A percentile compares a stretch with the other conserved stretches of the same genome.
Conservation (phyloP, 305 asterid genomes). For the Rubia occidens region DNA sequence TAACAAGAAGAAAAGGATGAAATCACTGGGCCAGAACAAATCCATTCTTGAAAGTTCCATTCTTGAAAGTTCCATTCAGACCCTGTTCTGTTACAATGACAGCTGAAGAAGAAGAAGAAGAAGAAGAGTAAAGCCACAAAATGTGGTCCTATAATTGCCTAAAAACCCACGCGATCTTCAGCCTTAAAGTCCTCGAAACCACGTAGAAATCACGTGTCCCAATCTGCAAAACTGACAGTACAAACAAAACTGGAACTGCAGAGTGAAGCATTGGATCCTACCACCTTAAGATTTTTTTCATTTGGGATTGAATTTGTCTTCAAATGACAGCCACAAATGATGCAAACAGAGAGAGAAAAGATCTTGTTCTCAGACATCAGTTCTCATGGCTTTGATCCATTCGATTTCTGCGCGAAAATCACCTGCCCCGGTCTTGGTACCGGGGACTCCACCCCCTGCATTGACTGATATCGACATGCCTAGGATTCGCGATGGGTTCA, state of each 20-base stretch:
- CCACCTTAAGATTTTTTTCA: neutral
- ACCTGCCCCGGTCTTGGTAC: slow-evolving; percentile 69
- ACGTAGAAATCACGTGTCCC: slow-evolving; percentile 12
- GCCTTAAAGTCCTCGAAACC: slow-evolving; percentile 4
- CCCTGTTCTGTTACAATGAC: neutral
- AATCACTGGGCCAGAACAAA: neutral
- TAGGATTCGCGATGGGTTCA: slow-evolving; percentile 78
- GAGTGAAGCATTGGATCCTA: neutral
- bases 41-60: neutral
- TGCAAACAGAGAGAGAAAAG: neutral
- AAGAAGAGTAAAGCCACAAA: neutral
- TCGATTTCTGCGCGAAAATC: slow-evolving; percentile 69
- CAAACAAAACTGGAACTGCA: neutral
- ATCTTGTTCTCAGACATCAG: slow-evolving; percentile 4
- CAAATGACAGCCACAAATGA: slow-evolving; percentile 1
- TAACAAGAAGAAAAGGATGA: neutral
- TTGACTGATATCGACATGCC: slow-evolving; percentile 80
- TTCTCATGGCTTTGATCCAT: slow-evolving; percentile 87
- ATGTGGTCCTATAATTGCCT: neutral
- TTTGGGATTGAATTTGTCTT: neutral
- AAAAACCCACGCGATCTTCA: slow-evolving; percentile 14
- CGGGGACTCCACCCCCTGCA: slow-evolving; percentile 75
- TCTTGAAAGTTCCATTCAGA: neutral
- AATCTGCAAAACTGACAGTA: neutral
- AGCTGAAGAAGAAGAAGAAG: neutral